These are phyloP conservation scores for Cerioporus squamosus DNA, from an alignment of 1,284 basidiomycete species.

Conservation along the genomic window DNA sequence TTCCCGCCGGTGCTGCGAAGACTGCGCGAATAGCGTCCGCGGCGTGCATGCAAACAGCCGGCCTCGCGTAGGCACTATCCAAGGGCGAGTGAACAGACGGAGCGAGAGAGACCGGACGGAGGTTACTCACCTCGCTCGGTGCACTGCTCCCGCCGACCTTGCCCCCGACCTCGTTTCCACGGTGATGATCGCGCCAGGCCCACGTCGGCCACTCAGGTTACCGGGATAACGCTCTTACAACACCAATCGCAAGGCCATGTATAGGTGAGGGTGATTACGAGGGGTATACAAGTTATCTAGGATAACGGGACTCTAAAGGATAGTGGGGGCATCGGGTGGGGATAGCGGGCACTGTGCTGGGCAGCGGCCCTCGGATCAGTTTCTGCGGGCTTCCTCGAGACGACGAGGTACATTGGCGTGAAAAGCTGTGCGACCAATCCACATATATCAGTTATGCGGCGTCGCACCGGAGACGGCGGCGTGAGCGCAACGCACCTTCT, in stretches of 20 bases:
- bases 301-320: slow-evolving; percentile 11
- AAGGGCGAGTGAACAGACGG: not conserved
- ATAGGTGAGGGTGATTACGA: slow-evolving; percentile 14
- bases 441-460: slow-evolving; percentile 9
- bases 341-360: not conserved
- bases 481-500: slow-evolving; percentile 63
- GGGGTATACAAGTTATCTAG: slow-evolving; percentile 22
- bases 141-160: not conserved
- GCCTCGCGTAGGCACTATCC: not conserved
- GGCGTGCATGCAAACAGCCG: not conserved
- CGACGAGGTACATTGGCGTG: slow-evolving; percentile 80
- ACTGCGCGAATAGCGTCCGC: not conserved
- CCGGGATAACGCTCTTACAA: slow-evolving; percentile 1
- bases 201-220: not conserved
- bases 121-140: not conserved
- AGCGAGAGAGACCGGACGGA: not conserved
- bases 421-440: slow-evolving; percentile 58
- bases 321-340: not conserved
- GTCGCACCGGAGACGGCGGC: not conserved
- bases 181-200: not conserved
- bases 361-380: slow-evolving; percentile 15
- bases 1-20: too few relatives aligned
- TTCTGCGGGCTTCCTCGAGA: slow-evolving; percentile 64
- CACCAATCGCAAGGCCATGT: not conserved
- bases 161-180: not conserved